phyloP scores from a whole-genome alignment of 257 asterid species.

The Solanum megistacrolobum region DNA sequence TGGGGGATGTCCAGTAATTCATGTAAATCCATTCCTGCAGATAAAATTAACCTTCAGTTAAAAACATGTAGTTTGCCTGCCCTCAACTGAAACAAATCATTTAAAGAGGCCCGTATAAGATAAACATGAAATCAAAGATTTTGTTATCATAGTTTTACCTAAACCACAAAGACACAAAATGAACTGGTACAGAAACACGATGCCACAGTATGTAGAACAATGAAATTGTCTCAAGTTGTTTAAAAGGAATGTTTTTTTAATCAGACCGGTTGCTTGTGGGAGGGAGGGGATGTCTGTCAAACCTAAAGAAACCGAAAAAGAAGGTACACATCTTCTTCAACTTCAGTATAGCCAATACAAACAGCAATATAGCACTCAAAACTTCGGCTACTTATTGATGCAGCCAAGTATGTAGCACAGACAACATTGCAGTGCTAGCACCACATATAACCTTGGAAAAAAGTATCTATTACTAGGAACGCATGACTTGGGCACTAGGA shows the following conservation, averaged over 20 bases:
- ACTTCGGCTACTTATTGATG: not conserved
- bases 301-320: not conserved
- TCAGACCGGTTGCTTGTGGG: not conserved
- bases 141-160: not conserved
- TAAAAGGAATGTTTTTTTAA: not conserved
- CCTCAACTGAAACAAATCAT: not conserved
- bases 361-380: not conserved
- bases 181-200: not conserved
- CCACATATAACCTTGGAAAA: not conserved
- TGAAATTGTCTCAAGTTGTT: not conserved
- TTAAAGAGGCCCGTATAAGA: not conserved
- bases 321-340: not conserved
- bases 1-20: slow-evolving; percentile 17
- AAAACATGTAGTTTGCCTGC: not conserved
- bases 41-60: not conserved
- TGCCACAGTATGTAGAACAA: not conserved
- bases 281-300: not conserved
- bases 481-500: not conserved
- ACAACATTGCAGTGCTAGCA: not conserved
- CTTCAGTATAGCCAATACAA: not conserved
- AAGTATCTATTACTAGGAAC: not conserved
- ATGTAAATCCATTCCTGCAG: slow-evolving; percentile 18
- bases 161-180: not conserved
- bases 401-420: not conserved
- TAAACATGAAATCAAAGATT: not conserved